Percentiles rank a stretch among this genome's conserved stretches.
phyloP scores from a whole-genome alignment of 495 filamentous ascomycete genomes.

The Penicillium bialowiezense region DNA sequence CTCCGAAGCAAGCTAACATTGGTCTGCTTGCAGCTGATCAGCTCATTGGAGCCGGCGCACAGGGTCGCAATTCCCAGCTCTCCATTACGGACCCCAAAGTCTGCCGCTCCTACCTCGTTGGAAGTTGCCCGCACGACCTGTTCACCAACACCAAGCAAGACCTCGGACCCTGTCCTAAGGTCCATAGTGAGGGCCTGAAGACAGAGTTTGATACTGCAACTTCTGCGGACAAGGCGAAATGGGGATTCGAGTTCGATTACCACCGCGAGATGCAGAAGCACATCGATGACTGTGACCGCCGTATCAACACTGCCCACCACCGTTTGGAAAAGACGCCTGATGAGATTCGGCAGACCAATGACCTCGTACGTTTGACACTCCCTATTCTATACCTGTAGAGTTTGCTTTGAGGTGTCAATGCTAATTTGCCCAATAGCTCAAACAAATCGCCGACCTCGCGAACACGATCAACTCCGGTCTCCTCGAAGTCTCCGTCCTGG shows the following conservation, averaged over 20 bases:
- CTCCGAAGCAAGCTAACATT: conserved; percentile 30
- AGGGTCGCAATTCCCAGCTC: conserved; percentile 72
- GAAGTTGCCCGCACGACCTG: conserved; percentile 96
- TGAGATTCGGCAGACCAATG: conserved; percentile 96
- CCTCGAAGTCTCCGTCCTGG: conserved; percentile 81
- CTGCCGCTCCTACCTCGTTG: conserved; percentile 90
- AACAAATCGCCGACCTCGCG: conserved; percentile 79
- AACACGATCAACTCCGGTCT: conserved; percentile 78
- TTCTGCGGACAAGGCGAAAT: conserved; percentile 65
- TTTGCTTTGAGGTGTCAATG: too few species aligned
- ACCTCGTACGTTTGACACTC: conserved; percentile 55
- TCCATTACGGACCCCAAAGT: conserved; percentile 90
- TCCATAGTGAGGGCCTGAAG: conserved; percentile 86
- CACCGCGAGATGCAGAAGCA: conserved; percentile 91
- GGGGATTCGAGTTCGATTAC: conserved; percentile 95
- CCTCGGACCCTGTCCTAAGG: conserved; percentile 84
- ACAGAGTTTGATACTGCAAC: conserved; percentile 74
- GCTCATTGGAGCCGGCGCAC: conserved; percentile 71
- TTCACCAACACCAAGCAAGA: conserved; percentile 99
- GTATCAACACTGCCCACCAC: conserved; percentile 86
- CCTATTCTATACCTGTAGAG: too few species aligned
- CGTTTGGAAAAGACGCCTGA: conserved; percentile 96
- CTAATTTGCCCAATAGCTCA: conserved; percentile 50
- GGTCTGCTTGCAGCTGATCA: conserved; percentile 57
- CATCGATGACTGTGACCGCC: conserved; percentile 93